Evolutionary conservation across 148 eudicot genomes (phyloP), one percentile per base, ranked within the genome.

Genomic region (Rhododendron ovatum): DNA sequence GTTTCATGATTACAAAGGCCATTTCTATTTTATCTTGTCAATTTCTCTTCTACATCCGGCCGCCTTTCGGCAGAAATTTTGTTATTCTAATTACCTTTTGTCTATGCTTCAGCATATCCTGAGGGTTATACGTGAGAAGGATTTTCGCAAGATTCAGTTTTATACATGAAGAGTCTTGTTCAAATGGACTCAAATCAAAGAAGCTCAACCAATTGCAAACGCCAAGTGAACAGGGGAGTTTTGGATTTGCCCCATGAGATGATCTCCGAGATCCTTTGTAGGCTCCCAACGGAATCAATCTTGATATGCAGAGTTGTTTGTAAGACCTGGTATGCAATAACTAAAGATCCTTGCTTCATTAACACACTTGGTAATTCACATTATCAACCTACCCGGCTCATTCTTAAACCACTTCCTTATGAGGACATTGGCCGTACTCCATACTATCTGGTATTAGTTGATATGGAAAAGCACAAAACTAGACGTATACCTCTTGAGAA

Each of bases 291-390:
- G 2, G 83, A 81, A 33, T 55, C 67, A 3, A 81, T 81, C 26
- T 17, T 81, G 26, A 30, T 14, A 17, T 53, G 83, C 67, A 51
- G 51, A 81, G 33, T 81, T 53, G 67, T 81, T 18, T 81, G 83
- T 28, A 81, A 53, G 83, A 81, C 45, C n/a, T 81, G 83, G 83
- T 30, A 8, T 18, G 45, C 4, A 37, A 18, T 51, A 22, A 81
- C 51, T 81, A 41, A 15, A 51, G 67, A 81, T 81, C 43, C 83
- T 81, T 53, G n/a, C 59, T 81, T 81, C 43, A 33, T 81, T 39
- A 81, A 81, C 37, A 53, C 35, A 30, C 67, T 53, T 18, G 4
- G 26, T 10, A 81, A 33, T 33, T 81, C 67, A 39, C 67, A 53
- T 81, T 18, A 33, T 33, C 83, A 81, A 30, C 83, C 26, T 11